Base-by-base conservation (phyloP, 1,284 basidiomycete species). In the Puccinia polysora region DNA sequence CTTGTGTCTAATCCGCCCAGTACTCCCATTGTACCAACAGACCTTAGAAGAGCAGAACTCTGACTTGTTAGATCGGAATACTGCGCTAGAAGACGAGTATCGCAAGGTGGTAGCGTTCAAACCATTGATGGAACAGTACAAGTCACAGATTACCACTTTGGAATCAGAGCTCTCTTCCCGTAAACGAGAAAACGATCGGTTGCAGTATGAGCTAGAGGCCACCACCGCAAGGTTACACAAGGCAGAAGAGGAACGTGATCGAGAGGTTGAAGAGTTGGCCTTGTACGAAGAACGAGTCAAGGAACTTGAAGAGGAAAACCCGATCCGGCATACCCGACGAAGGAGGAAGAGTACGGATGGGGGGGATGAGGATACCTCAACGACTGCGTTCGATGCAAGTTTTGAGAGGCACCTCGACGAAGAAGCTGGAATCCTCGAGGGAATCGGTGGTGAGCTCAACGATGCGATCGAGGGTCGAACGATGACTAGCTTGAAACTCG, bases 61-160 rank as follows among this genome's bases (percentile, higher is more conserved):
- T 4, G 86, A 88, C 73, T 85, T 97, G 12, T 88, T 97, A 34
- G 90, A 97, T 81, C 89, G 88, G 79, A 94, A 95, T 77, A 89
- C 91, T 0, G 85, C 88, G 0, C 82, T 97, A 5, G 93, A 97
- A 80, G 90, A 92, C 75, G 91, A 97, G 78, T 88, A 90, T 77
- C 86, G 88, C 78, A 92, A 91, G 77, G 87, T 93, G 12, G 85
- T 88, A 0, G 86, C 88, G 1, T 91, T 89, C 82, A 93, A 90
- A 80, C 88, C 90, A 1, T 83, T 95, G 52, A 88, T 93, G 85
- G 93, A 97, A 75, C 90, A 89, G 3, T 96, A 96, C 83, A 94
- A 92, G 81, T 84, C 83, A 30, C 91, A 95, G 77, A 89, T 97
- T 59, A 83, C 86, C 15, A 87, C 90, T 8, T 84, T 96, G 20